Evolutionary conservation across 208 protist species (phyloP), one percentile per base, ranked within the genome.

Genomic region (Entamoeba invadens): DNA sequence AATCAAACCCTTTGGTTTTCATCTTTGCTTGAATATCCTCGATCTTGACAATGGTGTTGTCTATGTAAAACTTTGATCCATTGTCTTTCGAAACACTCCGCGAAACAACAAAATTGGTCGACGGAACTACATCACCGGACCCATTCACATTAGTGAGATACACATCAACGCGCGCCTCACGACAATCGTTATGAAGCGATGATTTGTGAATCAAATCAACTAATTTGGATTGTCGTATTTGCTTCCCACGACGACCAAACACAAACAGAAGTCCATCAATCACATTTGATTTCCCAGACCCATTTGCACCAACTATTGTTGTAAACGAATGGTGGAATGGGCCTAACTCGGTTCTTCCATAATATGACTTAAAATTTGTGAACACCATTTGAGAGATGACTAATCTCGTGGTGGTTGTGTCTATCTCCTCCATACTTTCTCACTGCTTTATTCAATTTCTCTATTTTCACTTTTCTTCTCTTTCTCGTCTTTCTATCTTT

Each of bases 251-350:
- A 92, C 98, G 98, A 50, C 99, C 99, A 96, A 99, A 99, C 21
- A 99, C 99, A 96, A 99, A 99, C 6, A 99, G 96, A 96, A 99
- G 97, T 4, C 98, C 97, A 96, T 99, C 99, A 94, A 99, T 99
- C 25, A 99, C 98, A 96, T 99, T 99, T 16, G 98, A 99, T 97
- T 99, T 99, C 93, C 99, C 99, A 45, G 97, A 98, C 46, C 99
- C 99, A 96, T 99, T 99, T 18, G 99, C 99, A 16, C 99, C 99
- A 91, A 99, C 98, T 45, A 99, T 97, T 18, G 98, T 97, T 44
- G 98, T 98, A 96, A 99, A 99, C 51, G 97, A 98, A 96, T 99
- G n/a, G n/a, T 93, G 18, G 44, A 93, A 93, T 44, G 93, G 93
- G 6, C 93, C 93, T 51, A 93, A 21, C 21, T 21, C 31, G 6